Base-by-base conservation (phyloP, 202 grass and related monocot genomes). In the Brachypodium distachyon region DNA sequence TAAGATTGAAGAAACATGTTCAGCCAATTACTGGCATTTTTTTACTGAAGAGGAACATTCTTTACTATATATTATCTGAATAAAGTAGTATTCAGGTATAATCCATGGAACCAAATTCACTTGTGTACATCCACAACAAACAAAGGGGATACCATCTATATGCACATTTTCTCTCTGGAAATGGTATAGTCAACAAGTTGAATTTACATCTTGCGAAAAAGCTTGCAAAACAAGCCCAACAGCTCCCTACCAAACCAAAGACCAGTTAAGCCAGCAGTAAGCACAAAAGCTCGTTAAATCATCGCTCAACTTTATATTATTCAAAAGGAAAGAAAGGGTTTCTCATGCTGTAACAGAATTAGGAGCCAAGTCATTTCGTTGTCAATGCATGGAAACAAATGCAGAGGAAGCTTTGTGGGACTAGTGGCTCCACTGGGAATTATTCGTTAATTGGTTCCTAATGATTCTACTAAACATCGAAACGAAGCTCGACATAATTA, bases 301-400 rank as follows among this genome's bases (percentile, higher is more conserved):
- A 28, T 68, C 27, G 17, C 40, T 61, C 32, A 40, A 82, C n/a
- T n/a, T 77, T 63, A 6, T 32, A 39, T 43, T 40, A 42, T 76
- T 84, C 63, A 81, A 77, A 77, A 76, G 46, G 34, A 62, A 39
- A 18, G 29, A 40, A 77, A 68, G 39, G 64, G 64, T 67, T 67
- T 49, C 5, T 53, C 43, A 44, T 77, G 10, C 28, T 54, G 78
- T 56, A 67, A 72, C 13, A 67, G 16, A 73, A 18, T 56, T 46
- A 14, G 14, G 19, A 42, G 46, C 12, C 2, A 27, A 53, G n/a
- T 56, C 13, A 29, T 28, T 68, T 59, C n/a, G 41, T 43, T 77
- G 16, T 69, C 53, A 67, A 25, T 17, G 12, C 67, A 46, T 48
- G 27, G 67, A 65, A 65, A 37, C 16, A 61, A 32, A 80, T 70